These are phyloP conservation scores for Fusarium gaditjirri DNA, from an alignment of 2,329 filamentous ascomycete genomes.

Conservation along the genomic window DNA sequence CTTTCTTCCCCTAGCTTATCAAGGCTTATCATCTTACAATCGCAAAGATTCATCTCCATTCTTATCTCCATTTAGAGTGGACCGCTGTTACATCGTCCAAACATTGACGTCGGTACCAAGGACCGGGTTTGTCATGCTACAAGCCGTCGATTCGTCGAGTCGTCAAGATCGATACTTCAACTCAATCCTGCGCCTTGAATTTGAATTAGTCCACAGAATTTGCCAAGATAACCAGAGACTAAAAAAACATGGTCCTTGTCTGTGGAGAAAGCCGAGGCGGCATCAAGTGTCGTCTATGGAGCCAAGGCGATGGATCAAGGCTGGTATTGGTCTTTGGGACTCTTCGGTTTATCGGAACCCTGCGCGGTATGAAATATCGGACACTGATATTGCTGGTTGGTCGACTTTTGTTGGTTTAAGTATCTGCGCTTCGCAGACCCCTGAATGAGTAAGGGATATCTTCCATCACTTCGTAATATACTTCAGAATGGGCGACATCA, in stretches of 20 bases:
- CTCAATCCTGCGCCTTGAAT: constrained; percentile 8
- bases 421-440: background rate
- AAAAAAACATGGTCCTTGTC: background rate
- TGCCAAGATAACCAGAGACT: background rate
- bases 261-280: background rate
- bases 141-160: background rate
- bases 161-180: constrained; percentile 5
- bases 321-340: background rate
- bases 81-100: background rate
- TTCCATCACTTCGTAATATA: background rate
- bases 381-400: background rate
- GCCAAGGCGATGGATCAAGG: background rate
- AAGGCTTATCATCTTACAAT: background rate
- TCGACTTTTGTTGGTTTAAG: background rate
- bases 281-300: background rate
- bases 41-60: background rate
- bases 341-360: background rate
- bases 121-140: background rate
- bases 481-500: constrained; percentile 24
- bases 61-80: background rate
- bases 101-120: background rate
- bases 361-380: background rate
- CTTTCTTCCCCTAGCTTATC: too few relatives aligned
- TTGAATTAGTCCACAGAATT: background rate
- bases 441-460: background rate